Evolutionary conservation across 768 basidiomycete species (phyloP).

Genomic region (Hypholoma fasciculare): DNA sequence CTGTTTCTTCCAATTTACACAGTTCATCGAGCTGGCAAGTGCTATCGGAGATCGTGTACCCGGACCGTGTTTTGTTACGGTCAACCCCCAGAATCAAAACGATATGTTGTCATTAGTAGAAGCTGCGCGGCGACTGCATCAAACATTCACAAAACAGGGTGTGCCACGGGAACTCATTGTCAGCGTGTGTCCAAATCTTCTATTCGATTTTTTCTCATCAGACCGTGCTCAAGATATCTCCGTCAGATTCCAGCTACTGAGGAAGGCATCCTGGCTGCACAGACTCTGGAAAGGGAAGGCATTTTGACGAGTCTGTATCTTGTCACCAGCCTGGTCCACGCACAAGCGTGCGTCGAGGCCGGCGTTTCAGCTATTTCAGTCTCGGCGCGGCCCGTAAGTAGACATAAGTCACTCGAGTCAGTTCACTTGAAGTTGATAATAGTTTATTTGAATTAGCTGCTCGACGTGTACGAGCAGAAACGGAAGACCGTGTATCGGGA

Average conservation of each 20-base stretch:
- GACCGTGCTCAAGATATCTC: constrained; percentile 1
- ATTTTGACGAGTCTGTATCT: constrained; percentile 52
- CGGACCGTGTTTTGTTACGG: constrained; percentile 50
- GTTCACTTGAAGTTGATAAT: neutral
- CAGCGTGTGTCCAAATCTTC: constrained; percentile 37
- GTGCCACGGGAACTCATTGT: constrained; percentile 43
- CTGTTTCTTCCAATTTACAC: constrained; percentile 3
- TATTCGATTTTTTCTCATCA: constrained; percentile 1
- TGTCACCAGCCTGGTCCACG: constrained; percentile 57
- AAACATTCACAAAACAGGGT: constrained; percentile 40
- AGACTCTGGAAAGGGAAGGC: constrained; percentile 34
- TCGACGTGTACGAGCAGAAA: constrained; percentile 41
- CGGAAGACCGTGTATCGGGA: constrained; percentile 21
- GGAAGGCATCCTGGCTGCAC: constrained; percentile 49
- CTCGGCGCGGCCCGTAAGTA: constrained; percentile 47
- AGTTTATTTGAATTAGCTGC: constrained; percentile 29
- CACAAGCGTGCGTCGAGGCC: constrained; percentile 54
- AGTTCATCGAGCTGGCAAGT: constrained; percentile 54
- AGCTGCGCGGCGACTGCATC: constrained; percentile 40
- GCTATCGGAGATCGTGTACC: constrained; percentile 42
- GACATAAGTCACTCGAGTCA: neutral
- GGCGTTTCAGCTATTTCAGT: constrained; percentile 49
- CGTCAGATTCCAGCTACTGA: constrained; percentile 59
- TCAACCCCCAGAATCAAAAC: constrained; percentile 48
- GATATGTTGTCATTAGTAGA: constrained; percentile 38